These are phyloP conservation scores for Aurantiochytrium sp. DNA, from an alignment of 108 stramenopile species.

Conservation along the genomic window DNA sequence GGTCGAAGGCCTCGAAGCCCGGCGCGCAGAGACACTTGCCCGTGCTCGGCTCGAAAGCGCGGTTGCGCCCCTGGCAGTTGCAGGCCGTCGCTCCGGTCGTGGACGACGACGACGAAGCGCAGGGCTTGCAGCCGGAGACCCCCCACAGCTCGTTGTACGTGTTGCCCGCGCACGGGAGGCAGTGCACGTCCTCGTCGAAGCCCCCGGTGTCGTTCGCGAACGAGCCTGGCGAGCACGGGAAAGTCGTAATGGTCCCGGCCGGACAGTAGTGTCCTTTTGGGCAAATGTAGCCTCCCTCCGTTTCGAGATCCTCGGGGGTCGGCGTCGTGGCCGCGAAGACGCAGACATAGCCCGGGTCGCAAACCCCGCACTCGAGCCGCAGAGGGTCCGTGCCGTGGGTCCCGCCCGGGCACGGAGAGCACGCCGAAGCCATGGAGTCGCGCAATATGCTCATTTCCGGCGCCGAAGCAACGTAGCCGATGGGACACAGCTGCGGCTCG, in stretches of 20 bases:
- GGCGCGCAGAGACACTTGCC: constrained; percentile 61
- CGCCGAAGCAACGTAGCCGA: not conserved
- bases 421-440: not conserved
- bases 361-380: constrained; percentile 42
- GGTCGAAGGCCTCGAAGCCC: constrained; percentile 60
- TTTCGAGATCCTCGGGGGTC: not conserved
- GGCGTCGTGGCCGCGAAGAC: constrained; percentile 27
- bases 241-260: not conserved
- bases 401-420: constrained; percentile 42
- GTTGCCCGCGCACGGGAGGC: not conserved
- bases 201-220: constrained; percentile 39
- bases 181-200: not conserved
- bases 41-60: constrained; percentile 57
- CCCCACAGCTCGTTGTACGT: constrained; percentile 20
- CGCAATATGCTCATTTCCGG: constrained; percentile 21
- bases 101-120: constrained; percentile 47
- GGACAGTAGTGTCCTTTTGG: constrained; percentile 55
- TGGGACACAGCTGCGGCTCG: not conserved
- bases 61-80: constrained; percentile 54
- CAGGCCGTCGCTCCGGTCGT: constrained; percentile 39
- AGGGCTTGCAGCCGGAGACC: not conserved
- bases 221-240: constrained; percentile 47
- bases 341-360: constrained; percentile 56
- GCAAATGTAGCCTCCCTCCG: constrained; percentile 41
- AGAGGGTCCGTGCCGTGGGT: constrained; percentile 49